phyloP scores from a whole-genome alignment of 768 basidiomycete genomes.

The Rhizopogon vinicolor region DNA sequence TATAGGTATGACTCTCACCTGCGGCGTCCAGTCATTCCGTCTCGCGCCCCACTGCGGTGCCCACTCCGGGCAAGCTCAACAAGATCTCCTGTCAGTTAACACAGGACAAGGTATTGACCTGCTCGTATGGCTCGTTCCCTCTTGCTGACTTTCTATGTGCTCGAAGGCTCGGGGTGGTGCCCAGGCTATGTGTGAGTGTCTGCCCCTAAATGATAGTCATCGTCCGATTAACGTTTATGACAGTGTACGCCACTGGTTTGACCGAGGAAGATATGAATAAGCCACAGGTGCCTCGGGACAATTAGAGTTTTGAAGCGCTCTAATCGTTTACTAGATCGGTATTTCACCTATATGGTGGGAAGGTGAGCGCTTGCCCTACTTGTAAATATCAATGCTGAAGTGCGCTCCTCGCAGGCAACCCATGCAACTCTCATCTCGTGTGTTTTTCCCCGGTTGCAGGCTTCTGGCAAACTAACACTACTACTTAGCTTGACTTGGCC shows the following conservation, averaged over 20 bases:
- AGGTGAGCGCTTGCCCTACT: constrained; percentile 37
- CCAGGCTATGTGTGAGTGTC: constrained; percentile 76
- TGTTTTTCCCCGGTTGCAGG: constrained; percentile 14
- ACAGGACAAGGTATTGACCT: constrained; percentile 58
- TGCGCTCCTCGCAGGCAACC: constrained; percentile 52
- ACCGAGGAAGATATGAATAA: constrained; percentile 79
- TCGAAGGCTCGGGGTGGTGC: constrained; percentile 62
- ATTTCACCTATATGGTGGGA: constrained; percentile 93
- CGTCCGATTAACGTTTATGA: background rate
- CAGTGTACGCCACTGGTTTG: constrained; percentile 74
- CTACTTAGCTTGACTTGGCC: constrained; percentile 68
- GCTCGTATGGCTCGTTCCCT: constrained; percentile 1
- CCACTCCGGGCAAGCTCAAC: constrained; percentile 52
- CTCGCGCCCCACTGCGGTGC: constrained; percentile 16
- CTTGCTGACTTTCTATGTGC: background rate
- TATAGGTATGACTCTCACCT: constrained; percentile 1
- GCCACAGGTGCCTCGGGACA: constrained; percentile 53
- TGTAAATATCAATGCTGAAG: background rate
- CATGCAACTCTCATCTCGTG: constrained; percentile 82
- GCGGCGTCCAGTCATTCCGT: constrained; percentile 14
- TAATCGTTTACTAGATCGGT: constrained; percentile 53
- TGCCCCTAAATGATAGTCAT: background rate
- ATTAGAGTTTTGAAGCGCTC: background rate
- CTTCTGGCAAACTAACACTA: background rate
- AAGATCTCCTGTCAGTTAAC: constrained; percentile 72